These are phyloP conservation scores for Albifimbria verrucaria DNA, from an alignment of 2,329 filamentous ascomycete genomes.

Conservation along the genomic window DNA sequence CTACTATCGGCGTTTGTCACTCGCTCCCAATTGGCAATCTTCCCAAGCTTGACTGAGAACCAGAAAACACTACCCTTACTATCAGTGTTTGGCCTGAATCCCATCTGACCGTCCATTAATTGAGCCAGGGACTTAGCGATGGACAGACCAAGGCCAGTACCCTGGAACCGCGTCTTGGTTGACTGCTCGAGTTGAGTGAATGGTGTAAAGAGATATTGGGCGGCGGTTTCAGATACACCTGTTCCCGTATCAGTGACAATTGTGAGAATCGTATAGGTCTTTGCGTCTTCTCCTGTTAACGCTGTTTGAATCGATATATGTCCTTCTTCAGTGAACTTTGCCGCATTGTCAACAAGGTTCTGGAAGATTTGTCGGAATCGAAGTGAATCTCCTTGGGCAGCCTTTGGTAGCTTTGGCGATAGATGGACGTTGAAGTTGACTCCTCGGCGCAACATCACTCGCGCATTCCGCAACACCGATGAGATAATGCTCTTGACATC, in stretches of 20 bases:
- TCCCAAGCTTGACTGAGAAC: slow-evolving; percentile 43
- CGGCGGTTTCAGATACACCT: slow-evolving; percentile 42
- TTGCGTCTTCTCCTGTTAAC: slow-evolving; percentile 36
- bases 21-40: no score
- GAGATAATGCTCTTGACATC: slow-evolving; percentile 42
- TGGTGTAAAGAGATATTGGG: slow-evolving; percentile 49
- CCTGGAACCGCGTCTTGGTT: slow-evolving; percentile 49
- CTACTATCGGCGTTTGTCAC: no score
- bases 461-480: slow-evolving; percentile 48
- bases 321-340: slow-evolving; percentile 59
- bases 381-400: neutral
- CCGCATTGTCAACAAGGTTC: slow-evolving; percentile 58
- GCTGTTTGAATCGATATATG: slow-evolving; percentile 42
- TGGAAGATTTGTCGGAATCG: slow-evolving; percentile 55
- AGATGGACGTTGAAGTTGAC: neutral
- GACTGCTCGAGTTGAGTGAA: slow-evolving; percentile 54
- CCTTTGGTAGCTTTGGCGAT: neutral
- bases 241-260: slow-evolving; percentile 53
- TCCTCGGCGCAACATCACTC: slow-evolving; percentile 14
- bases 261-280: slow-evolving; percentile 42
- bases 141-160: slow-evolving; percentile 53
- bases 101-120: slow-evolving; percentile 50
- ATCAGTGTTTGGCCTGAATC: slow-evolving; percentile 40
- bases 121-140: slow-evolving; percentile 55
- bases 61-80: slow-evolving; percentile 48